Evolutionary conservation across 225 moss, liverwort and hornwort genomes (phyloP).

Genomic region (Marchantia polymorpha): DNA sequence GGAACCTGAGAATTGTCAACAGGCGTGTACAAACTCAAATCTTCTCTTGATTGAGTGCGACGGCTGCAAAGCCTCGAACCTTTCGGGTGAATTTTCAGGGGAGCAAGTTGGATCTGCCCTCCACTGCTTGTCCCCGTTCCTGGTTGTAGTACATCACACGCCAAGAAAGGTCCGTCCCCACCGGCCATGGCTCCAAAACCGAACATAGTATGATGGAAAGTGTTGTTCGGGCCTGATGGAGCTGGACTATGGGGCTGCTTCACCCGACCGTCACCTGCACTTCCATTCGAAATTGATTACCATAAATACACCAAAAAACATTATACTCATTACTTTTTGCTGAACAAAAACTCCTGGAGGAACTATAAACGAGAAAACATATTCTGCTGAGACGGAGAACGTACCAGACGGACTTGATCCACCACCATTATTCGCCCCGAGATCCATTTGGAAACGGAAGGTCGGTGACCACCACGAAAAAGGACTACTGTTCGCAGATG

Average conservation of each 20-base stretch:
- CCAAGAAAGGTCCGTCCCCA: slow-evolving; percentile 42
- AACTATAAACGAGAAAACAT: too few relatives aligned
- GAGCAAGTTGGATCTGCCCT: slow-evolving; percentile 33
- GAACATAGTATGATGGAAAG: slow-evolving; percentile 44
- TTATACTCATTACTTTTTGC: too few relatives aligned
- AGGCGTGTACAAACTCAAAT: slow-evolving; percentile 34
- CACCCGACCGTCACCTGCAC: slow-evolving; percentile 39
- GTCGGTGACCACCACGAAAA: slow-evolving; percentile 29
- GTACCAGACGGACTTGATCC: slow-evolving; percentile 36
- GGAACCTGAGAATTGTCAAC: slow-evolving; percentile 30
- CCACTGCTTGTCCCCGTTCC: slow-evolving; percentile 13
- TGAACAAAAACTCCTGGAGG: too few relatives aligned
- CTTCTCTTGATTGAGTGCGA: slow-evolving; percentile 49
- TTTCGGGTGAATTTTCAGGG: slow-evolving; percentile 36
- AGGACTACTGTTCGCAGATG: slow-evolving; percentile 15
- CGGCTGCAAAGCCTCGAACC: slow-evolving; percentile 42
- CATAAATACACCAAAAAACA: background rate
- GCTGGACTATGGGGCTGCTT: slow-evolving; percentile 51
- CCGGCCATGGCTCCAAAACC: slow-evolving; percentile 38
- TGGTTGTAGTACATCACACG: slow-evolving; percentile 31
- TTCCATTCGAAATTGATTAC: background rate
- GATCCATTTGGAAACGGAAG: slow-evolving; percentile 26
- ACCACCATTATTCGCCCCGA: slow-evolving; percentile 23
- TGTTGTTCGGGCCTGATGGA: slow-evolving; percentile 30
- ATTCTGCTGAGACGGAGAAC: background rate